These are phyloP conservation scores for Backusella australiensis DNA, from an alignment of 192 early-diverging fungal genomes.

Conservation along the genomic window DNA sequence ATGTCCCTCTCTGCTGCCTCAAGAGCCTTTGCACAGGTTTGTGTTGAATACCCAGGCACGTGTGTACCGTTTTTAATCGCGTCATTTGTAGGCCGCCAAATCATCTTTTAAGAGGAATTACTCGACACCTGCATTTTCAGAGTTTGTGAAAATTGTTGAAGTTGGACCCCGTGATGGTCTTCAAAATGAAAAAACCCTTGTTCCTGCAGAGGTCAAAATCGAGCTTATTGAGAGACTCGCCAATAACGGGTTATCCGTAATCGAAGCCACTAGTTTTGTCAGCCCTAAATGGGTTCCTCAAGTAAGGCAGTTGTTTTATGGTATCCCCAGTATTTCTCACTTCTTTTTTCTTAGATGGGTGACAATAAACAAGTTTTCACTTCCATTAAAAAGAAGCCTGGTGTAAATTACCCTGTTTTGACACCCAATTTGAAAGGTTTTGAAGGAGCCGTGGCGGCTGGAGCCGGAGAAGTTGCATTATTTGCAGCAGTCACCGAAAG, in stretches of 20 bases:
- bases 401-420: constrained; percentile 86
- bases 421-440: constrained; percentile 87
- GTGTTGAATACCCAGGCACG: not conserved
- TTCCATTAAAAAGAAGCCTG: constrained; percentile 55
- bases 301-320: constrained; percentile 30
- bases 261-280: constrained; percentile 95
- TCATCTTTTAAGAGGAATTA: not conserved
- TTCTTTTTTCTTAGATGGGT: constrained; percentile 65
- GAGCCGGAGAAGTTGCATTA: constrained; percentile 86
- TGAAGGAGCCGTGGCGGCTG: constrained; percentile 74
- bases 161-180: constrained; percentile 96
- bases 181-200: constrained; percentile 88
- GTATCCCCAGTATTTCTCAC: not conserved
- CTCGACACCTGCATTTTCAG: not conserved
- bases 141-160: constrained; percentile 82
- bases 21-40: not conserved
- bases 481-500: constrained; percentile 88
- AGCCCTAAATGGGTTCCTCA: constrained; percentile 96
- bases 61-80: not conserved
- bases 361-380: constrained; percentile 78
- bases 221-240: constrained; percentile 83
- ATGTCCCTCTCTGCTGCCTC: not conserved
- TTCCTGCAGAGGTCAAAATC: constrained; percentile 82
- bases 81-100: not conserved
- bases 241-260: constrained; percentile 73